These are phyloP conservation scores for Phaeosphaeria sp. DNA, from an alignment of 2,329 filamentous ascomycete genomes.

Conservation along the genomic window DNA sequence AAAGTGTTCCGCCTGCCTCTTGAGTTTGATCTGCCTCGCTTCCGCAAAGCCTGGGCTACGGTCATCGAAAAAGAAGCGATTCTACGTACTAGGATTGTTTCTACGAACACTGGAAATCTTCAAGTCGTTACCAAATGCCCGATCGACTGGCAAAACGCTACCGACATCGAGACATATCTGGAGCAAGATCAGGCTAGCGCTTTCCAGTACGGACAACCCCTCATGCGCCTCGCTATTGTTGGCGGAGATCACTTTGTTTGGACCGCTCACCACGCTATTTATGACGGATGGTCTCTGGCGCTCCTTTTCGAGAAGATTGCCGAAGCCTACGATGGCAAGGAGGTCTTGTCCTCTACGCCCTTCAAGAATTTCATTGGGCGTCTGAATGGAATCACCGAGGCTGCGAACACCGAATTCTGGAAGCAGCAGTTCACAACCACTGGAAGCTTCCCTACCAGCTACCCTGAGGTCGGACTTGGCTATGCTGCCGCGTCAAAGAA, in stretches of 20 bases:
- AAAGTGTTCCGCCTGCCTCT: constrained; percentile 41
- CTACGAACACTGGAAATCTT: constrained; percentile 4
- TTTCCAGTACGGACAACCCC: constrained; percentile 12
- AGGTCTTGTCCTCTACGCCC: neutral
- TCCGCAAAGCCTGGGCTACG: constrained; percentile 52
- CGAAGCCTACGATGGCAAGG: neutral
- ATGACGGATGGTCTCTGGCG: constrained; percentile 29
- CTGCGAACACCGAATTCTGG: constrained; percentile 12
- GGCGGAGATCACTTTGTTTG: constrained; percentile 26
- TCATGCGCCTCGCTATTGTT: constrained; percentile 19
- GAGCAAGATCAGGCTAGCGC: constrained; percentile 5
- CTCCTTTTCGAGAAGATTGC: constrained; percentile 15
- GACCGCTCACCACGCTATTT: constrained; percentile 33
- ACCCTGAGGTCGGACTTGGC: constrained; percentile 13
- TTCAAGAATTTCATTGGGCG: constrained; percentile 18
- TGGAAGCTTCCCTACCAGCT: constrained; percentile 11
- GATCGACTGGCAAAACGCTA: constrained; percentile 10
- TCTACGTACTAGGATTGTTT: constrained; percentile 48
- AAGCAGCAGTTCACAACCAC: constrained; percentile 9
- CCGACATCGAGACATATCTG: constrained; percentile 13
- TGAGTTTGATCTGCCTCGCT: constrained; percentile 19
- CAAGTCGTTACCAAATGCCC: constrained; percentile 14
- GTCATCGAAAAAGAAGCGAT: constrained; percentile 51
- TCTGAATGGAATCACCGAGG: constrained; percentile 3
- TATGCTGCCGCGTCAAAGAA: constrained; percentile 13